Evolutionary conservation across 1,284 basidiomycete genomes (phyloP), one percentile per base, ranked within the genome.

Genomic region (Takashimella koratensis): DNA sequence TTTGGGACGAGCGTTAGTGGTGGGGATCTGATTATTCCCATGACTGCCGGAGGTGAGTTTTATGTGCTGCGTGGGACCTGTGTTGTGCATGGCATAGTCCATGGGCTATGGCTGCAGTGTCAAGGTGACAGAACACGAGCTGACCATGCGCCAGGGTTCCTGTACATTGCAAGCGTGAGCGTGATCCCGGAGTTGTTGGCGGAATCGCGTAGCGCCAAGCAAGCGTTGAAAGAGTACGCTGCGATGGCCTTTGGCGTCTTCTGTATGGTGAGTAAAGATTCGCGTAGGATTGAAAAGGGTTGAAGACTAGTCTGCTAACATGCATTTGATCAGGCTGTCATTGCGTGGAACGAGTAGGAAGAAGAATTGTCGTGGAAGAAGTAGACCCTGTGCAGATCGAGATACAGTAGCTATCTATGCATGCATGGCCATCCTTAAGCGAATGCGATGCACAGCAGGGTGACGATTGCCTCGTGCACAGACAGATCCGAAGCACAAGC

Each of bases 161-260:
- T 93, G 68, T 92, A 93, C 76, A 92, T 92, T 64, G 90, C 89
- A 19, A 87, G 88, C 42, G 90, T 93, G 51, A 89, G 89, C 49
- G 90, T 92, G 52, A 78, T 93, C 59, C 90, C 90, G 62, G 92
- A 90, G 57, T 76, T 93, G 62, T 78, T 93, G 47, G 84, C 84
- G 55, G 90, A 92, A 68, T 91, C 88, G 76, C 87, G 86, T 71
- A 89, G 88, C 67, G 86, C 81, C 43, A 84, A 81, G 68, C 90
- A 92, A 76, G 88, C 90, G 19, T 71, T 92, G 65, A 86, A 90
- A 47, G 90, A 93, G 89, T 93, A 92, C 74, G 84, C 80, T 51
- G 90, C 89, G 48, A 92, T 93, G 90, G 83, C 83, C 43, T 83
- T 93, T 73, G 90, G 90, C 23, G 88, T 92, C 60, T 72, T 82